A percentile compares a stretch with the other conserved stretches of the same genome.
phyloP scores from a whole-genome alignment of 345 rosid species.

The Chamaenerion angustifolium region DNA sequence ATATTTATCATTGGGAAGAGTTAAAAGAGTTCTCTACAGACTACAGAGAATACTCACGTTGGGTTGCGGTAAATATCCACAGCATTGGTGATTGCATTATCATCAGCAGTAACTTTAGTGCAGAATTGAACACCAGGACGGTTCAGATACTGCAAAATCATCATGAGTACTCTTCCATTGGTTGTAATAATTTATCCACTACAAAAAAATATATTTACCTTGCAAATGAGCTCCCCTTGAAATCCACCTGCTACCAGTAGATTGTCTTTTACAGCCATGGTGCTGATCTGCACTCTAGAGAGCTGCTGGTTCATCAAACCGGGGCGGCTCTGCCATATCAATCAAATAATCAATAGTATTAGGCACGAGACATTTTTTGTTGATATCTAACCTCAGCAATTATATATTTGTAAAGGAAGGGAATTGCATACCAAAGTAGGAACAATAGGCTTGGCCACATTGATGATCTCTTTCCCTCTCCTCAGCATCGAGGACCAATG shows the following conservation, averaged over 20 bases:
- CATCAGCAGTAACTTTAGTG: constrained; percentile 49
- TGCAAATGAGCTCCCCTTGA: constrained; percentile 88
- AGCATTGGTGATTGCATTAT: constrained; percentile 79
- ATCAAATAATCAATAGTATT: constrained; percentile 1
- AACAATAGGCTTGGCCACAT: constrained; percentile 62
- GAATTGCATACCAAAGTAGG: constrained; percentile 40
- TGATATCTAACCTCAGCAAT: background rate
- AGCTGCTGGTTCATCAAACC: constrained; percentile 37
- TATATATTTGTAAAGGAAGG: background rate
- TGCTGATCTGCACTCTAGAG: constrained; percentile 80
- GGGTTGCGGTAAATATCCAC: constrained; percentile 47
- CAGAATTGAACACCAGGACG: constrained; percentile 64
- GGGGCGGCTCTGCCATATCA: constrained; percentile 28
- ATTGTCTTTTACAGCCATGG: constrained; percentile 71
- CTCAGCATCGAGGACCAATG: constrained; percentile 60
- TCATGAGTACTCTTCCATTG: constrained; percentile 1
- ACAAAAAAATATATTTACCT: constrained; percentile 24
- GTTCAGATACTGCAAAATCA: constrained; percentile 28
- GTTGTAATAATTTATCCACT: background rate
- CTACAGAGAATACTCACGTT: constrained; percentile 21
- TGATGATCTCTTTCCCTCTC: constrained; percentile 39
- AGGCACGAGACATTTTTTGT: background rate
- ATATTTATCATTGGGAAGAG: background rate
- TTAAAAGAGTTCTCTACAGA: background rate
- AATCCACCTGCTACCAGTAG: constrained; percentile 80